phyloP scores from a whole-genome alignment of 2,329 filamentous ascomycete species.

The Exophiala sp. region DNA sequence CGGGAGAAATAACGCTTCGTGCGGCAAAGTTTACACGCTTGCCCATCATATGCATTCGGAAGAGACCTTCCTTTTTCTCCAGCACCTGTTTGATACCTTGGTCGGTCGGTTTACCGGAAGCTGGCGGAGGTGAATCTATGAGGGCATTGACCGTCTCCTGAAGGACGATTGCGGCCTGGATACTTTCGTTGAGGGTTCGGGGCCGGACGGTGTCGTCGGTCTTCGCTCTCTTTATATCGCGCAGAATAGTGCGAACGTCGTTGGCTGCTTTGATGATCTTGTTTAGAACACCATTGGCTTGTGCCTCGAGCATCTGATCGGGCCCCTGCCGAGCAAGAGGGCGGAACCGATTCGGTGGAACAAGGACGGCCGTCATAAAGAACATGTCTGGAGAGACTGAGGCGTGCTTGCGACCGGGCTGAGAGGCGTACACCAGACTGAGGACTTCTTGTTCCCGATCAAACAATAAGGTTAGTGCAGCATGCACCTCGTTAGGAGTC shows the following conservation, averaged over 20 bases:
- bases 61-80: constrained; percentile 97
- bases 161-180: constrained; percentile 69
- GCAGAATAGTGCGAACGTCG: constrained; percentile 65
- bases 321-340: constrained; percentile 78
- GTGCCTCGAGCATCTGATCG: constrained; percentile 75
- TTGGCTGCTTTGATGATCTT: constrained; percentile 71
- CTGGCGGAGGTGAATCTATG: constrained; percentile 83
- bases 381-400: constrained; percentile 80
- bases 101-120: constrained; percentile 70
- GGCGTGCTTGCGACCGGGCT: constrained; percentile 54
- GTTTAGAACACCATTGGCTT: constrained; percentile 84
- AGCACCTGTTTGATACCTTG: constrained; percentile 97
- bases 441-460: constrained; percentile 80
- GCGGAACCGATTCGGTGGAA: constrained; percentile 86
- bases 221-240: constrained; percentile 50
- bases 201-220: constrained; percentile 46
- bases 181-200: constrained; percentile 67
- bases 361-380: constrained; percentile 77
- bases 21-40: constrained; percentile 99
- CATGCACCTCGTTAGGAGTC: constrained; percentile 74
- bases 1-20: constrained; percentile 93
- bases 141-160: constrained; percentile 90
- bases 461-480: constrained; percentile 72
- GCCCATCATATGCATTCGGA: constrained; percentile 99
- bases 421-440: constrained; percentile 75